Conservation (phyloP, 1,284 basidiomycete genomes). For the Moniliella sp. region DNA sequence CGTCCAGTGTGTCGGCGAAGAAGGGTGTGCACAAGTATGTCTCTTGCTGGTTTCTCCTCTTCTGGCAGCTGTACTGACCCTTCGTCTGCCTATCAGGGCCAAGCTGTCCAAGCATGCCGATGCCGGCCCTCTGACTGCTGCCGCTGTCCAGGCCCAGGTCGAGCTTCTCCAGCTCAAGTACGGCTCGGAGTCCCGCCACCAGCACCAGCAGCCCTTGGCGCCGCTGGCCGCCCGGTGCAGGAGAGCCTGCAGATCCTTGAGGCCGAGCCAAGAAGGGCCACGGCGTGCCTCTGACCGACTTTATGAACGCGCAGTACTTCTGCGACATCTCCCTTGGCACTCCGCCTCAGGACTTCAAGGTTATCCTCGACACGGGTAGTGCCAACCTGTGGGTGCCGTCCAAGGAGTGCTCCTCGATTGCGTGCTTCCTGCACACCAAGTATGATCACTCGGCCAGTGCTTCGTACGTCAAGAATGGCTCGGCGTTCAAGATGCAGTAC, state of each 20-base stretch:
- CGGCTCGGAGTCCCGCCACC: conserved; percentile 12
- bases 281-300: conserved; percentile 61
- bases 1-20: too few relatives aligned
- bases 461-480: conserved; percentile 76
- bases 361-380: conserved; percentile 68
- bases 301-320: conserved; percentile 89
- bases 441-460: conserved; percentile 58
- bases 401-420: conserved; percentile 68
- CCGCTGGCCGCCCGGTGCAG: too few relatives aligned
- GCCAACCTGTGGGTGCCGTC: conserved; percentile 89
- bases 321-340: conserved; percentile 63
- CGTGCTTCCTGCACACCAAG: conserved; percentile 88
- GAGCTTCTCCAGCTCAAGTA: conserved; percentile 27
- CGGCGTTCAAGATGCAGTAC: conserved; percentile 77
- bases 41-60: too few relatives aligned
- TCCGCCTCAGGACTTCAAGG: conserved; percentile 54
- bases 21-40: too few relatives aligned
- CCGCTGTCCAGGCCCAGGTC: conserved; percentile 45
- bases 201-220: conserved; percentile 17
- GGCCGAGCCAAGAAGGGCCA: conserved; percentile 51
- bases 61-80: too few relatives aligned
- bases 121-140: conserved; percentile 53
- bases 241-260: conserved; percentile 40
- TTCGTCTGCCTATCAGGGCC: too few relatives aligned
- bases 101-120: too few relatives aligned